These are phyloP conservation scores for Melampsora americana DNA, from an alignment of 1,284 basidiomycete species.

Conservation along the genomic window DNA sequence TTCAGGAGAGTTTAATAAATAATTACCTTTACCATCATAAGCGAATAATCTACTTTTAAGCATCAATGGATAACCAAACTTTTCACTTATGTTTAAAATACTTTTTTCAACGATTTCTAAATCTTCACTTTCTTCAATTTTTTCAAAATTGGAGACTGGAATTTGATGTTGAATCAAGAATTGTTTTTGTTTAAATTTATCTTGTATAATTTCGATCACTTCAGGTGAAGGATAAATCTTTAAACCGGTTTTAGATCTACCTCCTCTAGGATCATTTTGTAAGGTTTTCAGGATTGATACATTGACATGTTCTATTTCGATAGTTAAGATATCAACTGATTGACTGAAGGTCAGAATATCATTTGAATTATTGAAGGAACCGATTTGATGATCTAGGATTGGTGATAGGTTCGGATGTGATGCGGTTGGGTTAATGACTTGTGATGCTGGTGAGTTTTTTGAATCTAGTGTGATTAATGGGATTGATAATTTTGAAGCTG, in stretches of 20 bases:
- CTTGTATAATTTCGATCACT: constrained; percentile 87
- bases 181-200: constrained; percentile 87
- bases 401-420: constrained; percentile 45
- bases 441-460: constrained; percentile 79
- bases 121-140: constrained; percentile 57
- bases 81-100: constrained; percentile 60
- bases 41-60: constrained; percentile 90
- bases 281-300: constrained; percentile 71
- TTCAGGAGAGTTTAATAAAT: constrained; percentile 64
- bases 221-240: constrained; percentile 78
- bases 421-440: constrained; percentile 62
- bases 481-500: constrained; percentile 83
- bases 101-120: constrained; percentile 59
- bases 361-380: constrained; percentile 76
- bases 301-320: constrained; percentile 97
- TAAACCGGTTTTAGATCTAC: constrained; percentile 54
- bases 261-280: constrained; percentile 55
- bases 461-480: constrained; percentile 87
- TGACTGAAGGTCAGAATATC: constrained; percentile 77
- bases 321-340: constrained; percentile 83
- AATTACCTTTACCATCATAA: constrained; percentile 95
- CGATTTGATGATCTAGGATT: constrained; percentile 68
- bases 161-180: constrained; percentile 65
- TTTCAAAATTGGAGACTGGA: constrained; percentile 69
- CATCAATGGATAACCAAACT: constrained; percentile 85